Percentiles rank a stretch among this genome's conserved stretches.
These are phyloP conservation scores for Lentinula detonsa DNA, from an alignment of 768 basidiomycete species.

Conservation along the genomic window DNA sequence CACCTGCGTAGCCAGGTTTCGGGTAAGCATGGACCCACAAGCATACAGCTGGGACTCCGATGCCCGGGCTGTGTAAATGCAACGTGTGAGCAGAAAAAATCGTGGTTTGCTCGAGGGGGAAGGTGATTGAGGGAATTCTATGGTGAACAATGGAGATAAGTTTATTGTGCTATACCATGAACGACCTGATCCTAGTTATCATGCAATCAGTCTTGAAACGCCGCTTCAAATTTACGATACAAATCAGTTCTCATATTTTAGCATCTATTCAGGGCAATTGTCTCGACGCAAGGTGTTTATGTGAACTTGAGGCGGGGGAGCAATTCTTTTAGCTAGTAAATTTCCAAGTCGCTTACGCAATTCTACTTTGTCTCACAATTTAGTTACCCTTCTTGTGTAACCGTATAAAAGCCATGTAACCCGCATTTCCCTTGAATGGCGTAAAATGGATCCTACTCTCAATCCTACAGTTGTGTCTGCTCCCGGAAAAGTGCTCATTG, in stretches of 20 bases:
- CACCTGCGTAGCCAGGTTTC: conserved; percentile 64
- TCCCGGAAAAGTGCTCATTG: conserved; percentile 91
- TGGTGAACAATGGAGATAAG: background rate
- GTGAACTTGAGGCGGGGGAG: background rate
- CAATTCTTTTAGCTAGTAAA: too few species aligned
- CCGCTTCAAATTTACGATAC: too few species aligned
- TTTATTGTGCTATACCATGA: background rate
- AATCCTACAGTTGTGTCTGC: conserved; percentile 73
- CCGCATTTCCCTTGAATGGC: conserved; percentile 8
- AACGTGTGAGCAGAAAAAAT: conserved; percentile 82
- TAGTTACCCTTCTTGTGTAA: background rate
- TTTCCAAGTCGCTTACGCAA: background rate
- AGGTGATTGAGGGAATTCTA: conserved; percentile 10
- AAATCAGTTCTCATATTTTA: too few species aligned
- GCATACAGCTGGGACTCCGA: conserved; percentile 76
- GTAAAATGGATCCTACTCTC: conserved; percentile 27
- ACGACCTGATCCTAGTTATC: background rate
- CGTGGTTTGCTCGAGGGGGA: conserved; percentile 83
- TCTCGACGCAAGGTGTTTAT: background rate
- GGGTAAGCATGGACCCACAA: conserved; percentile 56
- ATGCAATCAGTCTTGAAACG: background rate
- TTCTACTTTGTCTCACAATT: background rate
- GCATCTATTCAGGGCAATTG: background rate
- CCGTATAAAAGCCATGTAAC: background rate
- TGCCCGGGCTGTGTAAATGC: conserved; percentile 94